Conservation (phyloP, 2,329 filamentous ascomycete genomes). For the Magnaporthales sp. region DNA sequence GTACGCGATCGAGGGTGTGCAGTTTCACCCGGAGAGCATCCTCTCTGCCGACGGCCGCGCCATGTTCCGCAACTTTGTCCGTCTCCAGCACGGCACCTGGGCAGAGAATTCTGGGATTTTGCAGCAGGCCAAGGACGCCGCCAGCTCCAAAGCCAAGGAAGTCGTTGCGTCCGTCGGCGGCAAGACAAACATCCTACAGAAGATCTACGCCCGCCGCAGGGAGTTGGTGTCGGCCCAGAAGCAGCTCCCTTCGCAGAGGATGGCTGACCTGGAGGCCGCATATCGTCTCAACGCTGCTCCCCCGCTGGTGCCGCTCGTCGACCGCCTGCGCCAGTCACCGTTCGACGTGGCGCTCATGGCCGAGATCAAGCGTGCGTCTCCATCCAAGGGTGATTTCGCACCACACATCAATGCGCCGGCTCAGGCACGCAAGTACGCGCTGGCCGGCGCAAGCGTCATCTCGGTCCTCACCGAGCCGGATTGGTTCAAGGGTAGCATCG, state of each 20-base stretch:
- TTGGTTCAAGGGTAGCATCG: constrained; percentile 98
- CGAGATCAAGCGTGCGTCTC: constrained; percentile 93
- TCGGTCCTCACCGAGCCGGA: constrained; percentile 97
- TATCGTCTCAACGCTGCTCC: constrained; percentile 81
- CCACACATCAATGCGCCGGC: constrained; percentile 78
- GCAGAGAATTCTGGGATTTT: constrained; percentile 60
- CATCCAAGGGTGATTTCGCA: constrained; percentile 91
- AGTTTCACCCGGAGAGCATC: constrained; percentile 97
- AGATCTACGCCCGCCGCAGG: constrained; percentile 78
- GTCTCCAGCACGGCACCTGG: constrained; percentile 87
- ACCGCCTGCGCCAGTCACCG: constrained; percentile 70
- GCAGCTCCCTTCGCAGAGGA: constrained; percentile 73
- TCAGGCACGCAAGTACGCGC: constrained; percentile 84
- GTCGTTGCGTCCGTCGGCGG: constrained; percentile 15
- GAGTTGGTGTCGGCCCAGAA: constrained; percentile 73
- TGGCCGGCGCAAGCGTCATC: constrained; percentile 92
- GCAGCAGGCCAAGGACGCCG: constrained; percentile 12
- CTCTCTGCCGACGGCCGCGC: constrained; percentile 77
- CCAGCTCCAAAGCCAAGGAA: constrained; percentile 6
- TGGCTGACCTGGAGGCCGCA: constrained; percentile 73
- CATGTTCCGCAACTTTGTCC: constrained; percentile 90
- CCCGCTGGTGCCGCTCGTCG: constrained; percentile 71
- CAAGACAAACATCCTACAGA: constrained; percentile 74
- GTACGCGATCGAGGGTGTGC: constrained; percentile 85
- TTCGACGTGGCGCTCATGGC: constrained; percentile 92